Evolutionary conservation across 768 basidiomycete genomes (phyloP).

Genomic region (Clathrus columnatus): DNA sequence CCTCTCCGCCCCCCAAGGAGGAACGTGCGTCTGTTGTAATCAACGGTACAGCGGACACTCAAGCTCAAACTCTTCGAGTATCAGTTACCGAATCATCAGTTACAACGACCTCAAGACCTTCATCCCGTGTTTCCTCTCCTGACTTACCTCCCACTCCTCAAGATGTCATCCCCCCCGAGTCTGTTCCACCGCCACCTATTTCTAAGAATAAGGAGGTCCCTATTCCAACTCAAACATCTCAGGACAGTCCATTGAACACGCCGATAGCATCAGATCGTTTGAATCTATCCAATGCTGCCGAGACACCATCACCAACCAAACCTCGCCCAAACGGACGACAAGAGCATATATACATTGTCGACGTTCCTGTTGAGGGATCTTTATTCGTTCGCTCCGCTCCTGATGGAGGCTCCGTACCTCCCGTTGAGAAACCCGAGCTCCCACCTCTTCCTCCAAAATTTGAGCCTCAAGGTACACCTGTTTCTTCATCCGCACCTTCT

Average conservation of each 20-base stretch:
- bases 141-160: background rate
- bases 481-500: background rate
- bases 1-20: background rate
- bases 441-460: constrained; percentile 3
- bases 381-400: constrained; percentile 3
- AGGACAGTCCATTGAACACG: background rate
- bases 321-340: background rate
- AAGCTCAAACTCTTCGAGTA: background rate
- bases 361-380: constrained; percentile 7
- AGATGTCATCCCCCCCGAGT: background rate
- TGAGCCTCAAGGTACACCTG: background rate
- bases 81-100: background rate
- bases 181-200: background rate
- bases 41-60: too few relatives aligned
- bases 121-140: background rate
- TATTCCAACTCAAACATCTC: background rate
- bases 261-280: background rate
- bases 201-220: background rate
- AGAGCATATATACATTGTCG: constrained; percentile 6
- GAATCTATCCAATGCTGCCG: background rate
- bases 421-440: constrained; percentile 10
- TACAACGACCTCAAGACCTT: background rate
- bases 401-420: constrained; percentile 1
- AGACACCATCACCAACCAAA: background rate
- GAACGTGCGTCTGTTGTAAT: background rate